Conservation (phyloP, 768 basidiomycete species). For the Russula sp. region DNA sequence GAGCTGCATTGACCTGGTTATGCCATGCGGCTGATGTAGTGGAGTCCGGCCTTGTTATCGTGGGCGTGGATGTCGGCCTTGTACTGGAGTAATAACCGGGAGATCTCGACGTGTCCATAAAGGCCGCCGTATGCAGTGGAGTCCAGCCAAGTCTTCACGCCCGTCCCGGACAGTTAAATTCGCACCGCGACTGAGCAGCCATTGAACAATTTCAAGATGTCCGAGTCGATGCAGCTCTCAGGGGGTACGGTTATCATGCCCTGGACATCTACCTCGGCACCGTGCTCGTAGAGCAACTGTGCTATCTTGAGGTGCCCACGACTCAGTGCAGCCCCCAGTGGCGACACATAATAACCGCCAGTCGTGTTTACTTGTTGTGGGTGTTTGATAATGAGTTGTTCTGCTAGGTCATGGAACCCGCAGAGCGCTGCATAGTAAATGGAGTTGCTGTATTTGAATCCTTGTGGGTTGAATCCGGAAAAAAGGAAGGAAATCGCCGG, state of each 20-base stretch:
- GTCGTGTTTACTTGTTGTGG: neutral
- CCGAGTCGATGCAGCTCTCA: neutral
- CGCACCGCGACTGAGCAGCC: neutral
- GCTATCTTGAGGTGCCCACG: neutral
- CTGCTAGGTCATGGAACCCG: neutral
- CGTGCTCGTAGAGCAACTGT: neutral
- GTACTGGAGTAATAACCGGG: neutral
- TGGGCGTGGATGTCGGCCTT: neutral
- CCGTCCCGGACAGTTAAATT: neutral
- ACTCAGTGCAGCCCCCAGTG: neutral
- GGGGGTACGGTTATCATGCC: neutral
- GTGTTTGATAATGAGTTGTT: neutral
- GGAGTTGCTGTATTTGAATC: neutral
- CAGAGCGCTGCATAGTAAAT: neutral
- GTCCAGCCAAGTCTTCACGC: neutral
- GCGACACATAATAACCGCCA: neutral
- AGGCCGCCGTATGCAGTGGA: neutral
- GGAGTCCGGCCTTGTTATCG: neutral
- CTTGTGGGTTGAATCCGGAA: fast-evolving
- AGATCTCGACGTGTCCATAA: neutral
- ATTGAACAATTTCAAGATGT: neutral
- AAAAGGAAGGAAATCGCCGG: too few species aligned
- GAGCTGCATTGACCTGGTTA: neutral
- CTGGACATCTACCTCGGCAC: neutral
- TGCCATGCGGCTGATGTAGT: neutral